Evolutionary conservation across 2,329 filamentous ascomycete genomes (phyloP), one percentile per base, ranked within the genome.

Genomic region (Nigrograna mackinnonii): DNA sequence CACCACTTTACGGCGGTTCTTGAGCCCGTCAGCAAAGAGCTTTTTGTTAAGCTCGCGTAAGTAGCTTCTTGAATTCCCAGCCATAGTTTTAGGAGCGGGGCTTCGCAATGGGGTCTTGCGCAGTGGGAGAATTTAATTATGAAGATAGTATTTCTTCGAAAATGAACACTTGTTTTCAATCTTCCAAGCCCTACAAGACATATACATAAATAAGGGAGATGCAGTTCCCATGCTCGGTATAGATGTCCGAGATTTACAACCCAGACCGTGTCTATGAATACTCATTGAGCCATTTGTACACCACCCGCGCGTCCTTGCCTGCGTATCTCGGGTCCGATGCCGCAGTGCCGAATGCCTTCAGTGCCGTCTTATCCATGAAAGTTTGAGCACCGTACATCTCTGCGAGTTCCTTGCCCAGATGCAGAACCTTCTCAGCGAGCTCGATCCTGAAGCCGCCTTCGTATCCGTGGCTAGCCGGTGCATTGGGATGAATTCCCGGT

Each of bases 1-100:
- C 13, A 82, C 76, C 6, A 86, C 83, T 47, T 73, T 73, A 38
- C 78, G 74, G 24, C 83, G 80, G 58, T 83, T 78, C 55, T 79
- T 74, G 41, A 86, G 70, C 22, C 83, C 83, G 50, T 79, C 75
- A 5, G 82, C 77, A 66, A 82, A 86, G 34, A 85, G 73, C 36
- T 76, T 67, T 52, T 80, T 76, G 67, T 84, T 73, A 37, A 67
- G 57, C 19, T 64, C 64, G 34, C 70, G 62, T 54, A 69, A 64
- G 77, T 47, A 71, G 24, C 24, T 28, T 22, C 70, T 69, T 1
- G 69, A 64, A 40, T 72, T 66, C 43, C 64, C 66, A 21, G 68
- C 71, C 68, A 71, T 72, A 41, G 44, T 58, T 46, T 38, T 18
- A 12, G 22, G 32, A 22, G 20, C 42, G n/a, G 49, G 46, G 44